Conservation (phyloP, 371 early-diverging fungal genomes). For the Apophysomyces trapeziformis region DNA sequence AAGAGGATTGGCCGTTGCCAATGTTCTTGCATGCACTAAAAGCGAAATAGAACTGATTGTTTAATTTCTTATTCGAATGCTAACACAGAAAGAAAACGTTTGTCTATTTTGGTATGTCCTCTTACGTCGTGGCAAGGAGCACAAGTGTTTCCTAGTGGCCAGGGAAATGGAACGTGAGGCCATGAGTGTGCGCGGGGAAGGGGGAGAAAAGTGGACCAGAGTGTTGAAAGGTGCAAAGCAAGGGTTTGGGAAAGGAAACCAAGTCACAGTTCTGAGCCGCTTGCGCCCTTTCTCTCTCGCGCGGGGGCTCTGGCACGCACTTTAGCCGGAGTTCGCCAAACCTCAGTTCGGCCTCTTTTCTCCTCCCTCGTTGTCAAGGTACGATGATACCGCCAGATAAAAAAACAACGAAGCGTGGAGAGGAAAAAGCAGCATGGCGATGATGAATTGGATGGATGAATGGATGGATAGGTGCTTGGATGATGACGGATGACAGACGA, state of each 20-base stretch:
- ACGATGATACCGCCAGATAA: neutral
- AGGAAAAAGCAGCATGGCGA: neutral
- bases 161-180: slow-evolving; percentile 6
- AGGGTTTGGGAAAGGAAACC: neutral
- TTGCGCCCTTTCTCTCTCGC: neutral
- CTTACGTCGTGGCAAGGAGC: slow-evolving; percentile 3
- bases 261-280: neutral
- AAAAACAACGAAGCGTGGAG: neutral
- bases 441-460: neutral
- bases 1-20: neutral
- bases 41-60: neutral
- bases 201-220: neutral
- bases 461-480: neutral
- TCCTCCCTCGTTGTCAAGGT: slow-evolving; percentile 4
- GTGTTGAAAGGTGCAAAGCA: neutral
- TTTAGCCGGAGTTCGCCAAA: neutral
- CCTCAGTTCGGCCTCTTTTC: neutral
- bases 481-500: too few species aligned
- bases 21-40: neutral
- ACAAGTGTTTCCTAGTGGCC: slow-evolving; percentile 5
- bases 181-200: neutral
- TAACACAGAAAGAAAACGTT: neutral
- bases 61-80: neutral
- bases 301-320: neutral
- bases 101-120: too few species aligned